Conservation (phyloP, 2,329 filamentous ascomycete species). For the Fusarium tupiense region DNA sequence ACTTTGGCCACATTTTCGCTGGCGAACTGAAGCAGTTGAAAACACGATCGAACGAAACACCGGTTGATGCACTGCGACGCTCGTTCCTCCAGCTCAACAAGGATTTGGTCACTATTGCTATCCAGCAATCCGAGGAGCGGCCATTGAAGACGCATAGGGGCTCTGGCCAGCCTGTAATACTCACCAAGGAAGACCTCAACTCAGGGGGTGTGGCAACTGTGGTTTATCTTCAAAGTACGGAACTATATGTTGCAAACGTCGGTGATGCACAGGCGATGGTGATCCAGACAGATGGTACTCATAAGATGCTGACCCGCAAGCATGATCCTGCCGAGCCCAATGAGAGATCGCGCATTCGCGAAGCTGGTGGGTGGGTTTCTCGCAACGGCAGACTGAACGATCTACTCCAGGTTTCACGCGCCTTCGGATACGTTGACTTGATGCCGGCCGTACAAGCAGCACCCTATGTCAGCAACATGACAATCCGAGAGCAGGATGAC, state of each 20-base stretch:
- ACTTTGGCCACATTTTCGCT: constrained; percentile 86
- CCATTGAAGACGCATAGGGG: constrained; percentile 73
- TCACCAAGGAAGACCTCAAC: constrained; percentile 88
- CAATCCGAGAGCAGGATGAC: constrained; percentile 88
- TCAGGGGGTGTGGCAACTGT: constrained; percentile 94
- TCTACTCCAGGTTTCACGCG: constrained; percentile 86
- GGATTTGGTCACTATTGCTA: constrained; percentile 86
- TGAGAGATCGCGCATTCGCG: constrained; percentile 89
- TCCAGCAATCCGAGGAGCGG: constrained; percentile 81
- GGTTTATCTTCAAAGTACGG: constrained; percentile 86
- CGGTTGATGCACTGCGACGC: constrained; percentile 83
- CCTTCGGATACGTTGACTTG: constrained; percentile 93
- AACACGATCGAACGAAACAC: constrained; percentile 73
- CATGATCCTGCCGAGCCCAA: constrained; percentile 89
- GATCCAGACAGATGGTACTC: constrained; percentile 86
- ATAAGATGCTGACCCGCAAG: constrained; percentile 86
- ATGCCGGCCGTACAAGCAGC: constrained; percentile 94
- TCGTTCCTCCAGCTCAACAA: constrained; percentile 93
- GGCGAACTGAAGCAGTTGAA: constrained; percentile 82
- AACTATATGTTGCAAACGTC: constrained; percentile 94
- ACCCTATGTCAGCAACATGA: constrained; percentile 81
- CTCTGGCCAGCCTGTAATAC: constrained; percentile 76
- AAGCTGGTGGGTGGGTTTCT: constrained; percentile 95
- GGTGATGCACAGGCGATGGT: constrained; percentile 96
- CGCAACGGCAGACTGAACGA: constrained; percentile 95